Evolutionary conservation across 257 asterid genomes (phyloP), one percentile per base, ranked within the genome.

Genomic region (Paraleonurus japonicus): DNA sequence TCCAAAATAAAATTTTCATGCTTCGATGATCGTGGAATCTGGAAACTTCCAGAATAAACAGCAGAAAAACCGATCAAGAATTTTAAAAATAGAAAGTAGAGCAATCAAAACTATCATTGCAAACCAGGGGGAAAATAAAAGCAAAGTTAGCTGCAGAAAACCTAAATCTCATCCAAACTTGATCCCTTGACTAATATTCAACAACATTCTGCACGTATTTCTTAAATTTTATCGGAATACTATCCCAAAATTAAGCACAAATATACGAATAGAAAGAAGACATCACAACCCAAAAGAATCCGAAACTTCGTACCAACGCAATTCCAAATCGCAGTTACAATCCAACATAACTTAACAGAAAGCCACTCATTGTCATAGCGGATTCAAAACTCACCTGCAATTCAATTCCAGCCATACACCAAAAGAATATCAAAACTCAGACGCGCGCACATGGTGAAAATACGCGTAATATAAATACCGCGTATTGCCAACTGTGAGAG

Each of bases 371-470:
- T 57, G 67, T 30, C 41, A 61, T 19, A 59, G 50, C 13, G 60
- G 70, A 78, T 41, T 70, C 23, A 33, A 70, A 76, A 61, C 84
- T 66, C 70, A 84, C 88, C 89, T 74, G 30, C 65, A 35, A 74
- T 71, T 72, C 24, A 65, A 67, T 71, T 47, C 53, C 68, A 62
- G 70, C 9, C 32, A 45, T 19, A 65, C 61, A 37, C 64, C 67
- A 50, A 33, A 45, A 45, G 43, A 7, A 13, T 69, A 43, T 43
- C 72, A 45, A 45, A 67, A 51, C 33, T 22, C 37, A 26, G 61
- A 75, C 4, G 30, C 41, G 59, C 51, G 67, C 35, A 47, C 17
- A 59, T n/a, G 13, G 66, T 7, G 54, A 13, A 22, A 15, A 53
- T 19, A n/a, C 48, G 67, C 50, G 45, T 35, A 37, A 23, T 55